These are phyloP conservation scores for Martensiomyces pterosporus DNA, from an alignment of 192 early-diverging fungal species.

Conservation along the genomic window DNA sequence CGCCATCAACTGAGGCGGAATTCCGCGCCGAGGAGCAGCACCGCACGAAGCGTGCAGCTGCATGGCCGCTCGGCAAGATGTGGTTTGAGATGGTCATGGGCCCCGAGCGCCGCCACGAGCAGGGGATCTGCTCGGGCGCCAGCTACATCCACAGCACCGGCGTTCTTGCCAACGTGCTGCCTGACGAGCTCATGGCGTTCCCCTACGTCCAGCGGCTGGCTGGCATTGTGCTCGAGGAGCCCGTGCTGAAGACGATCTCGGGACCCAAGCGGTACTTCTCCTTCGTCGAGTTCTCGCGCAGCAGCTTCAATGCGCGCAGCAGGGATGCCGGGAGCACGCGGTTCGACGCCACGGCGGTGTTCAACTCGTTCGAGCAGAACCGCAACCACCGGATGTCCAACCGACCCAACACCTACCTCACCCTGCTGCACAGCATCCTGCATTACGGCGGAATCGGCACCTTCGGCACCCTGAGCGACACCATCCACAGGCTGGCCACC, in stretches of 20 bases:
- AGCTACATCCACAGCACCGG: slow-evolving; percentile 44
- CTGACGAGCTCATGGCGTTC: slow-evolving; percentile 51
- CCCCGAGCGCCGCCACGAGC: slow-evolving; percentile 9
- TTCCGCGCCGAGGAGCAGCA: slow-evolving; percentile 34
- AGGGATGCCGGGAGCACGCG: slow-evolving; percentile 51
- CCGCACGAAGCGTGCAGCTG: slow-evolving; percentile 11
- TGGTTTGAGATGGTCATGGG: slow-evolving; percentile 46
- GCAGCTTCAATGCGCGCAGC: slow-evolving; percentile 14
- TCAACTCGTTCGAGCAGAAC: slow-evolving; percentile 57
- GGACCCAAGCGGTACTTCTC: slow-evolving; percentile 50
- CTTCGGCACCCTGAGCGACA: slow-evolving; percentile 46
- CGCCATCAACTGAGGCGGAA: slow-evolving; percentile 20
- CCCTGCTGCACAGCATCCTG: slow-evolving; percentile 66
- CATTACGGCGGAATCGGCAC: slow-evolving; percentile 71
- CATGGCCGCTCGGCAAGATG: slow-evolving; percentile 25
- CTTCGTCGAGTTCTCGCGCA: slow-evolving; percentile 39
- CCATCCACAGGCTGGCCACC: slow-evolving; percentile 31
- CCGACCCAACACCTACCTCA: slow-evolving; percentile 66
- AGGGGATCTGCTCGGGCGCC: slow-evolving; percentile 12
- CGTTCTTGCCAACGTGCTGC: slow-evolving; percentile 45
- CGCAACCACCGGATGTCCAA: slow-evolving; percentile 58
- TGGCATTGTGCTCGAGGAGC: slow-evolving; percentile 55
- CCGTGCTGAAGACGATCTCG: slow-evolving; percentile 55
- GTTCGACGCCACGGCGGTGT: slow-evolving; percentile 57
- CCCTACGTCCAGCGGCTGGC: slow-evolving; percentile 54